Conservation (phyloP, 768 basidiomycete species). For the Mrakia gelida region DNA sequence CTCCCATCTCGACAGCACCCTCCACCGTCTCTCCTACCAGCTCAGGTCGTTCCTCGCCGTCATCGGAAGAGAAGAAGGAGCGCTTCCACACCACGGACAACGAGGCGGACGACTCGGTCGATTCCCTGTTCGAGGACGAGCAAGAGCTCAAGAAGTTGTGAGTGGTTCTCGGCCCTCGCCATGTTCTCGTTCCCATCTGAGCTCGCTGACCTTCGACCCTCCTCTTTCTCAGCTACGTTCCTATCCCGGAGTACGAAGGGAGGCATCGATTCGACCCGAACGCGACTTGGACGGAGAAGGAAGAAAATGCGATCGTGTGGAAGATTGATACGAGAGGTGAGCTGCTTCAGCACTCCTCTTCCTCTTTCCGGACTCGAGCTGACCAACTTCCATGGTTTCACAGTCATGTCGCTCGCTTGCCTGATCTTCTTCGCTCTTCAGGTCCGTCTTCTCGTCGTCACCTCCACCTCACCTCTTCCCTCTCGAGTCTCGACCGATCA, state of each 20-base stretch:
- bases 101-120: background rate
- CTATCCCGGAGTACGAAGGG: slow-evolving; percentile 4
- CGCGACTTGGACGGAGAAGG: slow-evolving; percentile 19
- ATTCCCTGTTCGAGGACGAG: background rate
- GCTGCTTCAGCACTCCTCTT: background rate
- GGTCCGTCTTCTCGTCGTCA: too few species aligned
- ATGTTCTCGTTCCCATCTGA: background rate
- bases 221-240: background rate
- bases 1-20: too few species aligned
- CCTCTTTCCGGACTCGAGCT: too few species aligned
- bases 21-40: too few species aligned
- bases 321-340: background rate
- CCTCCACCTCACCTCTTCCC: too few species aligned
- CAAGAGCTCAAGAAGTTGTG: background rate
- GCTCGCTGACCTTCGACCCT: background rate
- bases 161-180: background rate
- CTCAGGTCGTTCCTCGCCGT: too few species aligned
- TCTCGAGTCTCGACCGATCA: too few species aligned
- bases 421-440: background rate
- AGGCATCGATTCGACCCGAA: slow-evolving; percentile 2
- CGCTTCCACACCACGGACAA: background rate
- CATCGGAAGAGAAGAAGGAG: background rate
- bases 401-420: slow-evolving; percentile 3
- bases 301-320: background rate
- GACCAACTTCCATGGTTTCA: background rate